These are phyloP conservation scores for Paratinospora sagittata DNA, from an alignment of 164 flowering plant species.

Conservation along the genomic window DNA sequence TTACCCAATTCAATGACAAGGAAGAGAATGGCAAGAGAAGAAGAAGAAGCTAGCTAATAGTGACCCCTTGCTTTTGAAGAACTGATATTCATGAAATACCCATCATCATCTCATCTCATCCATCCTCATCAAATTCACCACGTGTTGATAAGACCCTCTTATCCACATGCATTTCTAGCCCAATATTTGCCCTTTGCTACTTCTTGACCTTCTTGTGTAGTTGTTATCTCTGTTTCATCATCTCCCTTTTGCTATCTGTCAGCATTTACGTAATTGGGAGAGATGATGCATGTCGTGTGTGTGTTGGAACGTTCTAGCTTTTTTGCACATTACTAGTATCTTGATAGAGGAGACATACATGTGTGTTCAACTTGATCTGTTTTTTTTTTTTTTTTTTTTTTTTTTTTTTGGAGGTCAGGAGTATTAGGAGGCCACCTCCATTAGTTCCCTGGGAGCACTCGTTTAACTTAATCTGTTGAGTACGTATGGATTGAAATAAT, in stretches of 20 bases:
- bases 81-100: too few relatives aligned
- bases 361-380: background rate
- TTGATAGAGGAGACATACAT: too few relatives aligned
- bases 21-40: background rate
- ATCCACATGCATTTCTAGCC: background rate
- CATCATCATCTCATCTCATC: too few relatives aligned
- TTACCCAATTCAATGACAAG: background rate
- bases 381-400: too few relatives aligned
- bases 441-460: too few relatives aligned
- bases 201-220: background rate
- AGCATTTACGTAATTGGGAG: background rate
- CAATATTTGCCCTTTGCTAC: background rate
- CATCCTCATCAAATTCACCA: background rate
- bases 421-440: too few relatives aligned
- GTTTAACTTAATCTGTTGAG: too few relatives aligned
- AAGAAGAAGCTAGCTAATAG: background rate
- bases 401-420: too few relatives aligned
- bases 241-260: background rate
- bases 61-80: background rate
- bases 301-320: background rate
- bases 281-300: background rate
- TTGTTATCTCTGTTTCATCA: background rate
- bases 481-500: too few relatives aligned
- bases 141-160: conserved; percentile 1
- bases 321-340: too few relatives aligned